Base-by-base conservation (phyloP, 306 rosid species). In the Trifolium subterraneum region DNA sequence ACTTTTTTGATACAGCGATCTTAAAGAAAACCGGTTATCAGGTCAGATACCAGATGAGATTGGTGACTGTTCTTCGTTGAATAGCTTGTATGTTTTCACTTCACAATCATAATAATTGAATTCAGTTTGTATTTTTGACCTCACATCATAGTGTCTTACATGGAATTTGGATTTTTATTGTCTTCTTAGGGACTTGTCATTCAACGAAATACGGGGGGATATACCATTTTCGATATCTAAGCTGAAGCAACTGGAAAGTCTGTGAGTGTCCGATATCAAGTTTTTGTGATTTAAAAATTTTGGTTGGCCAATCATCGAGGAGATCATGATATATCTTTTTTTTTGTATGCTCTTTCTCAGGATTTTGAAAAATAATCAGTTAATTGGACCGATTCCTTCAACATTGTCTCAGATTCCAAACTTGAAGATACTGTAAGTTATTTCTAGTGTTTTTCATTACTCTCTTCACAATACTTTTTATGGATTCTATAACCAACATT, bases 1-100 rank as follows among this genome's bases (percentile, higher is more conserved):
- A 41, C 36, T 48, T 68, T 38, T 80, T 80, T 71, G 82, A 66
- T 18, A 10, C 89, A 95, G 99, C 56, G 99, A 95, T 62, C 86
- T 92, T 20, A 87, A 78, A 73, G 93, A 84, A 55, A 95, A 92
- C 78, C 77, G 79, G 20, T 82, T 95, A 19, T 92, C 99, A 1
- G 99, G 99, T 72, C 99, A 95, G 83, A 95, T 95, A 82, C 99
- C 99, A n/a, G 99, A 92, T 75, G 98, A 95, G 92, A 95, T 95
- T 76, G 99, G 99, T 58, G 99, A 92, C 68, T 95, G 99, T 73
- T 85, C 91, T 19, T 85, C 92, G 13, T 77, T 95, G 68, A 73
- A 7, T 77, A 84, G 27, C 84, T 61, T 95, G 99, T 95, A 84
- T 77, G 92, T 81, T 73, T 60, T 60, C 68, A 44, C 20, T 22